A percentile compares a stretch with the other conserved stretches of the same genome.
These are phyloP conservation scores for Sporobolomyces pararoseus DNA, from an alignment of 768 basidiomycete species.

Conservation along the genomic window DNA sequence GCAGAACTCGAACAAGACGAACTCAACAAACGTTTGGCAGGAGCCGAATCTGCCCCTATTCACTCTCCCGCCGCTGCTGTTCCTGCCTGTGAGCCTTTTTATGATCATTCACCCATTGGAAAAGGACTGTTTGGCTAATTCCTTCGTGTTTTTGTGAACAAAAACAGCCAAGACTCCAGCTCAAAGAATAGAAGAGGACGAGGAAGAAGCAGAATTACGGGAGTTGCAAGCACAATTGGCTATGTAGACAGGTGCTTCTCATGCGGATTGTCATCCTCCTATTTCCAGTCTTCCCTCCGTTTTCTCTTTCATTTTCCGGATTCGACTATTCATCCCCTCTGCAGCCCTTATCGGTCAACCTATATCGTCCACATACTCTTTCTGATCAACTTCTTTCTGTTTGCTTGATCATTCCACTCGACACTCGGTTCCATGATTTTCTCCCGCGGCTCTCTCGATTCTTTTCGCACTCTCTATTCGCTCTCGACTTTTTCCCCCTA, in stretches of 20 bases:
- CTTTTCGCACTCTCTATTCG: not conserved
- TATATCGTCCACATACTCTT: too few species aligned
- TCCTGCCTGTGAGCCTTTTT: constrained; percentile 13
- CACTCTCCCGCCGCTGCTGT: constrained; percentile 64
- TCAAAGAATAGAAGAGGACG: constrained; percentile 63
- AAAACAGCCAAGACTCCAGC: constrained; percentile 49
- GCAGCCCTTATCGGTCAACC: too few species aligned
- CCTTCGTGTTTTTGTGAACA: too few species aligned
- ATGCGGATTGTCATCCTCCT: too few species aligned
- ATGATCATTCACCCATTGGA: too few species aligned
- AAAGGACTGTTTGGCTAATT: too few species aligned
- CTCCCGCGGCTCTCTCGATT: not conserved
- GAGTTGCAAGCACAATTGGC: constrained; percentile 82
- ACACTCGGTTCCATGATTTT: too few species aligned
- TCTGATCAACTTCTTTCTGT: too few species aligned
- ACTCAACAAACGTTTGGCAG: constrained; percentile 75
- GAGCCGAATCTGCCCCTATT: constrained; percentile 82
- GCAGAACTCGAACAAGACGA: constrained; percentile 83
- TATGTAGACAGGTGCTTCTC: constrained; percentile 57
- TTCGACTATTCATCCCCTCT: too few species aligned
- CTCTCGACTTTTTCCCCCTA: not conserved
- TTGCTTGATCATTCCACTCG: too few species aligned
- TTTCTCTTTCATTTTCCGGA: too few species aligned
- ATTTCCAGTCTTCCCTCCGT: too few species aligned
- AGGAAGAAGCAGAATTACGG: constrained; percentile 84